A percentile compares a stretch with the other conserved stretches of the same genome.
These are phyloP conservation scores for Lanmaoa pseudosensibilis DNA, from an alignment of 768 basidiomycete genomes.

Conservation along the genomic window DNA sequence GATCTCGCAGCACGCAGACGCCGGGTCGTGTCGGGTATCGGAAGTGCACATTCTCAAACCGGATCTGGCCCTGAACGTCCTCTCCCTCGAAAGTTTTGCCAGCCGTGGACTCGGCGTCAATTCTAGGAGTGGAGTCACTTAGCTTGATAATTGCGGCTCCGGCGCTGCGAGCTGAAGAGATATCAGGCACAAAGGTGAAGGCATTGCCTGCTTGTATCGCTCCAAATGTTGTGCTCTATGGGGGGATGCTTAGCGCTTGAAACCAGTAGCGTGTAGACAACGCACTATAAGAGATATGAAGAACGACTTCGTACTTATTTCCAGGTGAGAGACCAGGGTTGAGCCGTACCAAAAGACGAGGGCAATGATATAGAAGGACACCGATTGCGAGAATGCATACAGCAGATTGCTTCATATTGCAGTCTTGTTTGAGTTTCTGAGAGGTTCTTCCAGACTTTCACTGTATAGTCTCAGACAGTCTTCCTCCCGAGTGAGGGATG, in stretches of 20 bases:
- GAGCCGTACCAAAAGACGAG: constrained; percentile 82
- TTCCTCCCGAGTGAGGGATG: constrained; percentile 81
- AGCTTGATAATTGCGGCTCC: constrained; percentile 76
- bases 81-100: constrained; percentile 53
- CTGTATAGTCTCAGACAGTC: constrained; percentile 73
- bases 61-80: constrained; percentile 59
- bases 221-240: constrained; percentile 69
- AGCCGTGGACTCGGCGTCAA: constrained; percentile 73
- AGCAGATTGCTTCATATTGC: constrained; percentile 63
- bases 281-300: constrained; percentile 82
- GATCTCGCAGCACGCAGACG: constrained; percentile 77
- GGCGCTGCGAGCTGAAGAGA: constrained; percentile 80
- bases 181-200: constrained; percentile 84
- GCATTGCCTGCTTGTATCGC: constrained; percentile 87
- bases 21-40: constrained; percentile 86
- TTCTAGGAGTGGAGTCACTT: constrained; percentile 71
- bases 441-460: constrained; percentile 67
- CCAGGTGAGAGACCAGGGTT: constrained; percentile 51
- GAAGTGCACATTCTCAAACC: constrained; percentile 81
- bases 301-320: constrained; percentile 63
- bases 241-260: background rate
- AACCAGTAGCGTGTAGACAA: background rate
- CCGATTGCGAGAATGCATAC: constrained; percentile 73
- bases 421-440: constrained; percentile 62
- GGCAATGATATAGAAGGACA: constrained; percentile 78